Evolutionary conservation across 179 eudicot genomes (phyloP).

Genomic region (Spergularia azorica): DNA sequence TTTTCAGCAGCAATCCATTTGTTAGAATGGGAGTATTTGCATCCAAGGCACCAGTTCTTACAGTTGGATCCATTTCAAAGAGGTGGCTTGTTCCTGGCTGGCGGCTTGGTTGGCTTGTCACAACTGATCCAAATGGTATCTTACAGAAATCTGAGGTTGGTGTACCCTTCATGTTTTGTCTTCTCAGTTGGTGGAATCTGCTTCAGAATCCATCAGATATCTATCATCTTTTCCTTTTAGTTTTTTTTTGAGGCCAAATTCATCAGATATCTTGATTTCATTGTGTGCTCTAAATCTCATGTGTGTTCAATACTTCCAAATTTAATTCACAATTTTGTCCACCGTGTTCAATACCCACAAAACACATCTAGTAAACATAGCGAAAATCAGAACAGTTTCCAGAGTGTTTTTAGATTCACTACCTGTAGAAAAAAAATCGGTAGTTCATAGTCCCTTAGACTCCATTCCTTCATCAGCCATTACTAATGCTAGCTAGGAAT

Average conservation of each 20-base stretch:
- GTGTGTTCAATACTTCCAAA: neutral
- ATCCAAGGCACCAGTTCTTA: slow-evolving; percentile 26
- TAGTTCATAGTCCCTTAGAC: too few species aligned
- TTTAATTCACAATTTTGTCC: too few species aligned
- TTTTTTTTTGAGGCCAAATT: too few species aligned
- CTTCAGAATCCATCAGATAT: too few species aligned
- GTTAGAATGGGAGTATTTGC: slow-evolving; percentile 32
- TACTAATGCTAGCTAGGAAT: too few species aligned
- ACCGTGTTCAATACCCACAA: neutral
- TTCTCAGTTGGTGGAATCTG: neutral
- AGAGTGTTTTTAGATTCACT: neutral
- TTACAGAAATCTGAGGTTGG: slow-evolving; percentile 31
- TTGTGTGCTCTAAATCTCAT: neutral
- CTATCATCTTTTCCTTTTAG: too few species aligned
- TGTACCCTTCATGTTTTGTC: neutral
- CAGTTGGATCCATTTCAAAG: slow-evolving; percentile 37
- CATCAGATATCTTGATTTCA: neutral
- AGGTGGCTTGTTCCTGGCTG: slow-evolving; percentile 44
- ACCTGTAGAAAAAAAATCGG: too few species aligned
- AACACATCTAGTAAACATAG: too few species aligned
- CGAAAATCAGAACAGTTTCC: neutral
- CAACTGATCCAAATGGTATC: slow-evolving; percentile 30
- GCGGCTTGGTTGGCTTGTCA: slow-evolving; percentile 41
- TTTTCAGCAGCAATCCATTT: slow-evolving; percentile 31
- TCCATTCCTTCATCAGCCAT: too few species aligned